Evolutionary conservation across 805 yeast species (phyloP).

Genomic region (Zygoascus biomembranicola): DNA sequence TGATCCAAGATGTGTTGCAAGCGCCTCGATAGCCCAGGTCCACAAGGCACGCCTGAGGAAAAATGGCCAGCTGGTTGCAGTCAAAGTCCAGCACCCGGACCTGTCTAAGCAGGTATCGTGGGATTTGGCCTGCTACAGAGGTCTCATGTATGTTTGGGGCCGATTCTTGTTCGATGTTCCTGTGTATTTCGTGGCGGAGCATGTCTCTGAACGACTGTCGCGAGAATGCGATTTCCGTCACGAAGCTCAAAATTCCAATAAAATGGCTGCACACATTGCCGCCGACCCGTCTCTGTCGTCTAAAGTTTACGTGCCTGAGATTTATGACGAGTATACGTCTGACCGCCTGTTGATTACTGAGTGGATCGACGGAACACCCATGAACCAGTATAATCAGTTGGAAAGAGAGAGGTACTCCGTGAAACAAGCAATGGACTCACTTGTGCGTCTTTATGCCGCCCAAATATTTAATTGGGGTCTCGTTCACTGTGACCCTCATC

Average conservation of each 20-base stretch:
- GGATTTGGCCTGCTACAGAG: conserved; percentile 52
- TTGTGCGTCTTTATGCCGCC: conserved; percentile 43
- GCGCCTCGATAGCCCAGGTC: conserved; percentile 90
- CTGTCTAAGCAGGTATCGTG: conserved; percentile 51
- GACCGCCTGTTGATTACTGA: conserved; percentile 53
- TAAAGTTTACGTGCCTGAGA: conserved; percentile 48
- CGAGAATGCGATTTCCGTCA: conserved; percentile 55
- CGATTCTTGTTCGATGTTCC: conserved; percentile 54
- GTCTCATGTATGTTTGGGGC: conserved; percentile 46
- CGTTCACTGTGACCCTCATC: conserved; percentile 74
- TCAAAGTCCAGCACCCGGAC: conserved; percentile 77
- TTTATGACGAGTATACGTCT: conserved; percentile 39
- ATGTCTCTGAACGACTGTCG: conserved; percentile 47
- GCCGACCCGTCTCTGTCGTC: conserved; percentile 35
- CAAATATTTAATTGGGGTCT: conserved; percentile 61
- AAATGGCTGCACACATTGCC: conserved; percentile 32
- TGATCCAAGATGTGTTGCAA: conserved; percentile 56
- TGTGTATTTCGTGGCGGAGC: conserved; percentile 44
- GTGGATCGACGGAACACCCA: conserved; percentile 67
- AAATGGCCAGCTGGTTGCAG: conserved; percentile 73
- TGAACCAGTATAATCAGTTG: conserved; percentile 40
- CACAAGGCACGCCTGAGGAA: conserved; percentile 58
- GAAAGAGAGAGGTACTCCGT: conserved; percentile 32
- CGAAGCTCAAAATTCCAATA: conserved; percentile 47
- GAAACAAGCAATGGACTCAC: conserved; percentile 38